These are phyloP conservation scores for Nannochloropsis salina DNA, from an alignment of 108 stramenopile species.

Conservation along the genomic window DNA sequence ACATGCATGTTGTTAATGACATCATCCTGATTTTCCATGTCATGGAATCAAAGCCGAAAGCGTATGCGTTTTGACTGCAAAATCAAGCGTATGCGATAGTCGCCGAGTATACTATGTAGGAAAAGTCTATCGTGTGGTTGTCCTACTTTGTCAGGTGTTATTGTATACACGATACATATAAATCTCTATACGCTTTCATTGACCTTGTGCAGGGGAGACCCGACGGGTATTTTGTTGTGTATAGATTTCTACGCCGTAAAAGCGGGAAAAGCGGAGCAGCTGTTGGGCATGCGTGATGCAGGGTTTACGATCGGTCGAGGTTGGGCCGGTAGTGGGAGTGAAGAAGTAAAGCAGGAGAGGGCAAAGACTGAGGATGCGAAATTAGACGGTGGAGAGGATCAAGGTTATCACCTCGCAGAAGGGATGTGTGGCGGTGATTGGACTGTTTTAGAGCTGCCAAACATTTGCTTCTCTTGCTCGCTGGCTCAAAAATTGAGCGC, in stretches of 20 bases:
- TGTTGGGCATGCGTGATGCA: slow-evolving; percentile 28
- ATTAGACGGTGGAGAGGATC: background rate
- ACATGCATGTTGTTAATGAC: too few species aligned
- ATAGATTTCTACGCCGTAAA: slow-evolving; percentile 36
- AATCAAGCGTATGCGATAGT: too few species aligned
- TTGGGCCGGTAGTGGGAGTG: background rate
- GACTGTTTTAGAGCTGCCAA: slow-evolving; percentile 43
- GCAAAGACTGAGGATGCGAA: background rate
- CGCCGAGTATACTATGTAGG: too few species aligned
- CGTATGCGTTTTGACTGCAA: too few species aligned
- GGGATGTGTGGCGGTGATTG: background rate
- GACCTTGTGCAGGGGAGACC: slow-evolving; percentile 23
- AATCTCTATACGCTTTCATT: too few species aligned
- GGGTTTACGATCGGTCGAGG: slow-evolving; percentile 29
- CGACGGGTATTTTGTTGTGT: slow-evolving; percentile 41
- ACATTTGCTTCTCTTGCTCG: slow-evolving; percentile 28
- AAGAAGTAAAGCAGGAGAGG: background rate
- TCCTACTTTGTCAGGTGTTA: too few species aligned
- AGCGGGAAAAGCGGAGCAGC: slow-evolving; percentile 22
- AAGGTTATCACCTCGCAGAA: background rate
- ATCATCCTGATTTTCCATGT: too few species aligned
- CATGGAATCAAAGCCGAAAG: too few species aligned
- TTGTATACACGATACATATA: too few species aligned
- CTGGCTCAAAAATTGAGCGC: slow-evolving; percentile 26
- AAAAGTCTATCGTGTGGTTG: too few species aligned